These are phyloP conservation scores for Ophiostoma sp. DNA, from an alignment of 2,329 filamentous ascomycete species.

Conservation along the genomic window DNA sequence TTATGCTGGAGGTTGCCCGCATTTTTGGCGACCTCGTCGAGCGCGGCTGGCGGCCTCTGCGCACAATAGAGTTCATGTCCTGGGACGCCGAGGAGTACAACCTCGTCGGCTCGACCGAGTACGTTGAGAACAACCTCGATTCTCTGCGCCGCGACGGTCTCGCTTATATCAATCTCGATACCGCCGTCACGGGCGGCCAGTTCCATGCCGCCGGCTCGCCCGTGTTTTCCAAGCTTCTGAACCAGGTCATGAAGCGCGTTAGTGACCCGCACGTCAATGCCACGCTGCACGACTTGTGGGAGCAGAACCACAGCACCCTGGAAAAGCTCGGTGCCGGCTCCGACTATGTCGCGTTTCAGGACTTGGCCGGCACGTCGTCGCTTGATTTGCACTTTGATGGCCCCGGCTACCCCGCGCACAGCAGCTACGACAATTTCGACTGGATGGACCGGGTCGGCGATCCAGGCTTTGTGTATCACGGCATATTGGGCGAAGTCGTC, in stretches of 20 bases:
- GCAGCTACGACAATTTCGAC: slow-evolving; percentile 83
- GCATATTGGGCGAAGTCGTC: slow-evolving; percentile 70
- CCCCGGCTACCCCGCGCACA: slow-evolving; percentile 56
- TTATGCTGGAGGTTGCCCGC: slow-evolving; percentile 82
- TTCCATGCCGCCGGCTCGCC: slow-evolving; percentile 79
- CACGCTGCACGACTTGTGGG: slow-evolving; percentile 71
- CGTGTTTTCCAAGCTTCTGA: slow-evolving; percentile 65
- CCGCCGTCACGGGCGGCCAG: slow-evolving; percentile 66
- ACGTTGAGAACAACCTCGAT: slow-evolving; percentile 79
- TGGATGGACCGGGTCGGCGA: slow-evolving; percentile 79
- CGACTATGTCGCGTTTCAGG: slow-evolving; percentile 86
- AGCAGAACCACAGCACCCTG: slow-evolving; percentile 55
- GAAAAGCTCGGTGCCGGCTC: slow-evolving; percentile 66
- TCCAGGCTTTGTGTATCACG: slow-evolving; percentile 76
- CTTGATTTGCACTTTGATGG: slow-evolving; percentile 70
- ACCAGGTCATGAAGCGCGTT: slow-evolving; percentile 68
- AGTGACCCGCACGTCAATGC: slow-evolving; percentile 65
- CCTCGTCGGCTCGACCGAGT: slow-evolving; percentile 87
- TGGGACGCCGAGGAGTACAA: slow-evolving; percentile 97
- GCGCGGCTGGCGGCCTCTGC: slow-evolving; percentile 80
- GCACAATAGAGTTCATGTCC: slow-evolving; percentile 94
- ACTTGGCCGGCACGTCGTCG: slow-evolving; percentile 82
- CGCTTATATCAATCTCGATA: slow-evolving; percentile 88
- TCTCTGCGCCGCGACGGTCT: slow-evolving; percentile 66
- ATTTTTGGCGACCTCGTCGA: slow-evolving; percentile 73